Evolutionary conservation across 352 stramenopile genomes (phyloP), one percentile per base, ranked within the genome.

Genomic region (Phytopythium montanum): DNA sequence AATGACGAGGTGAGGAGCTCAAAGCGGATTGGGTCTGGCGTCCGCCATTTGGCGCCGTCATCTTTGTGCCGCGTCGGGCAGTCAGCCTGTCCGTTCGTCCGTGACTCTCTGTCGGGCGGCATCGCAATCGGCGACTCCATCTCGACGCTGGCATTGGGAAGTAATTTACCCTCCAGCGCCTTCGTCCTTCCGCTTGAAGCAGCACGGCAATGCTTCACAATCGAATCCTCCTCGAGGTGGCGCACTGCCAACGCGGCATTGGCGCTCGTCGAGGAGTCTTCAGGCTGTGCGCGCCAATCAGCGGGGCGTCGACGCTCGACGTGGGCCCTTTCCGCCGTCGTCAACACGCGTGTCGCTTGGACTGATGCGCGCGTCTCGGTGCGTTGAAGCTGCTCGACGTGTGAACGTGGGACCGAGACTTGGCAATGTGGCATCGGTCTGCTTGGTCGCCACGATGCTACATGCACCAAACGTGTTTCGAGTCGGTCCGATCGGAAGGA

Each of bases 121-220:
- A 36, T 36, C 8, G 12, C 19, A 21, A 23, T 14, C 18, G 6
- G 18, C 9, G 14, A 23, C 23, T 23, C 31, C 31, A 36, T 36
- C 12, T 10, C 31, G 31, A 36, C 8, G 31, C 31, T 36, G 31
- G 8, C 31, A 36, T 36, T 36, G 18, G 38, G 18, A 44, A 44
- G 38, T 44, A 44, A 44, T 44, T 44, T 44, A 44, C 23, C 36
- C 36, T n/a, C n/a, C n/a, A n/a, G n/a, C n/a, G n/a, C n/a, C n/a
- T n/a, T n/a, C n/a, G n/a, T n/a, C n/a, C n/a, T n/a, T n/a, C n/a
- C 16, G 38, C 16, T 44, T 44, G 38, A 44, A 44, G 38, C 19
- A 10, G 38, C 36, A n/a, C n/a, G 36, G 16, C 36, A 14, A 41
- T 41, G 36, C 14, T 14, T 18, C 18, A 8, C 31, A 36, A 6